A percentile compares a stretch with the other conserved stretches of the same genome.
Evolutionary conservation across 257 asterid genomes (phyloP).

Genomic region (Nicotiana noctiflora): DNA sequence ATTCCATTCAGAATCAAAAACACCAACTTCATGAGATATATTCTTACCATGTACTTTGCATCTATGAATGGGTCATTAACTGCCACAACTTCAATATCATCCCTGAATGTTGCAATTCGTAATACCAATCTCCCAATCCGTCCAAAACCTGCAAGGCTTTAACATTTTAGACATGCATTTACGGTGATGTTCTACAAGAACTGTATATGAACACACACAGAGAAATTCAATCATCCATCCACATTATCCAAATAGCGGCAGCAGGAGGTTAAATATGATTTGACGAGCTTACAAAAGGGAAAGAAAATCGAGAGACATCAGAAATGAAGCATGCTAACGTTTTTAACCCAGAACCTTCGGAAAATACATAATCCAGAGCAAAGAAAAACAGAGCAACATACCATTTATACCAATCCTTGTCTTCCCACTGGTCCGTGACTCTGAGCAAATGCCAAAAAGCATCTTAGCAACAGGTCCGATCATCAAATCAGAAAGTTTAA

Average conservation of each 20-base stretch:
- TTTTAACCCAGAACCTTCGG: background rate
- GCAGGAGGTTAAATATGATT: background rate
- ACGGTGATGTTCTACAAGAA: background rate
- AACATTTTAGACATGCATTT: background rate
- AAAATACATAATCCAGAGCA: background rate
- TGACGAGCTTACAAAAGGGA: background rate
- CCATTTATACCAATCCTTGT: conserved; percentile 2
- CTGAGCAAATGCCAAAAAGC: background rate
- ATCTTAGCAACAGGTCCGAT: background rate
- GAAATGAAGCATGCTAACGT: background rate
- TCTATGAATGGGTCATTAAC: conserved; percentile 96
- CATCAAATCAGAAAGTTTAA: background rate
- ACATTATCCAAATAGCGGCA: too few relatives aligned
- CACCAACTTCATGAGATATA: background rate
- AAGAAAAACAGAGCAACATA: background rate
- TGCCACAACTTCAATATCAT: conserved; percentile 94
- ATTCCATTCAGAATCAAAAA: background rate
- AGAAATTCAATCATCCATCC: too few relatives aligned
- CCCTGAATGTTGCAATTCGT: conserved; percentile 82
- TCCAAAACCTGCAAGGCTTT: conserved; percentile 69
- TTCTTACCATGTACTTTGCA: conserved; percentile 89
- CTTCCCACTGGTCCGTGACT: background rate
- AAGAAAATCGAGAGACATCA: background rate
- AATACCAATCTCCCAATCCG: conserved; percentile 92
- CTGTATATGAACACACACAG: background rate